Base-by-base conservation (phyloP, 1,139 yeast genomes). In the Oligophagozyma castellii region DNA sequence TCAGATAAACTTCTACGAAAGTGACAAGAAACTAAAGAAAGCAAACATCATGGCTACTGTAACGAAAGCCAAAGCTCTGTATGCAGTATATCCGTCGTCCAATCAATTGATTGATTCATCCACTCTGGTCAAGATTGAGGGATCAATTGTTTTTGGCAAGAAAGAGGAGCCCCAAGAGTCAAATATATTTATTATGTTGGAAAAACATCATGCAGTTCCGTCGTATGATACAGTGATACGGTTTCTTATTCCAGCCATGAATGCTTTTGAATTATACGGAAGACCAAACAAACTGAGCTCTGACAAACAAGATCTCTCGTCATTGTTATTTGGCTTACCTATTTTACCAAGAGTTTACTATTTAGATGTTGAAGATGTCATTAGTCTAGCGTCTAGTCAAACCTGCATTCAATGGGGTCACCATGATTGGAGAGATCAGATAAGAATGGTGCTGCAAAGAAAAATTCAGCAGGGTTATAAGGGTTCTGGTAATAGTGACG, bases 141-240 rank as follows among this genome's bases (percentile, higher is more conserved):
- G 94, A 28, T 64, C 66, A 27, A 81, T 84, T 24, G 61, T 66
- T 36, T 83, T 83, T 42, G 66, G 70, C 29, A 42, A 67, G 53
- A 50, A 70, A 56, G 73, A 68, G 16, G 69, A 68, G 19, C 71
- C 76, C 32, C 74, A 74, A 45, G 77, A 73, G 30, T 77, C 94
- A 2, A 70, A 84, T n/a, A 72, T 89, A 21, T 86, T 86, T 49
- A 59, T 89, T 39, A 86, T 89, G 95, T 95, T 96, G 4, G 95
- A 89, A 50, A 78, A 70, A 45, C 96, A 84, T 53, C 76, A 86
- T 22, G 75, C 94, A 8, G 95, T 89, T 23, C 92, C 92, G 1
- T 95, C 96, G 5, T 86, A 76, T 53, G 96, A 89, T 53, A 86
- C 96, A 1, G 65, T 86, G 44, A 86, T 89, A 35, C 63, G 96